Conservation (phyloP, 2,329 filamentous ascomycete genomes). For the Cladosporium colombiae region DNA sequence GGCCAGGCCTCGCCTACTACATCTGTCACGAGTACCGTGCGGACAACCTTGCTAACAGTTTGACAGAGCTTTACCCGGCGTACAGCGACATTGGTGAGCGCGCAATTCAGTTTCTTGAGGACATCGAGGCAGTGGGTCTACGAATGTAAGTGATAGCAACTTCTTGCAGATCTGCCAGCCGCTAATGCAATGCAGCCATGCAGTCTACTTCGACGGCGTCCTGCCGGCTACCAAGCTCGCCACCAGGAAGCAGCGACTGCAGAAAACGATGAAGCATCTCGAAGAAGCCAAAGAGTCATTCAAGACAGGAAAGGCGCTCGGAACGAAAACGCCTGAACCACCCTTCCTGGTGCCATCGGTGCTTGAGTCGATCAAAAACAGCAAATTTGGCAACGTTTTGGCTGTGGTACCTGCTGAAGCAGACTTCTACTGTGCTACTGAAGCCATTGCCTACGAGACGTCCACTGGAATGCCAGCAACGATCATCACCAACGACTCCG, state of each 20-base stretch:
- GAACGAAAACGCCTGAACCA: constrained; percentile 51
- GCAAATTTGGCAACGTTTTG: constrained; percentile 44
- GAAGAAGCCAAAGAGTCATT: constrained; percentile 38
- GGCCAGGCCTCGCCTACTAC: constrained; percentile 75
- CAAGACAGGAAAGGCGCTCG: constrained; percentile 21
- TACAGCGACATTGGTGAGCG: constrained; percentile 60
- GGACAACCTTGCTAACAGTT: neutral
- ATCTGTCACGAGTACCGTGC: constrained; percentile 54
- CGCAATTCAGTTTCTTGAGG: constrained; percentile 63
- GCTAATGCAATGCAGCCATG: constrained; percentile 49
- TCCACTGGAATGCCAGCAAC: constrained; percentile 40
- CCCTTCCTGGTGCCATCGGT: constrained; percentile 77
- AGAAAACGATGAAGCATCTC: constrained; percentile 59
- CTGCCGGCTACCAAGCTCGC: constrained; percentile 68
- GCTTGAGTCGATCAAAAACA: constrained; percentile 64
- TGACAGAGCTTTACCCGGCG: constrained; percentile 41
- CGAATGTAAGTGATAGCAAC: constrained; percentile 57
- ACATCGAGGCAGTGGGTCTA: constrained; percentile 57
- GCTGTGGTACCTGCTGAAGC: constrained; percentile 79
- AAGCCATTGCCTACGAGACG: constrained; percentile 55
- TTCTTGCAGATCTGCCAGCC: constrained; percentile 21
- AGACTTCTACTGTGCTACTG: constrained; percentile 73
- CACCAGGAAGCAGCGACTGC: constrained; percentile 62
- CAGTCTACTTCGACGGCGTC: constrained; percentile 83
- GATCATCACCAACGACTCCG: constrained; percentile 80